These are phyloP conservation scores for Hymenoscyphus linearis DNA, from an alignment of 2,329 filamentous ascomycete genomes.

Conservation along the genomic window DNA sequence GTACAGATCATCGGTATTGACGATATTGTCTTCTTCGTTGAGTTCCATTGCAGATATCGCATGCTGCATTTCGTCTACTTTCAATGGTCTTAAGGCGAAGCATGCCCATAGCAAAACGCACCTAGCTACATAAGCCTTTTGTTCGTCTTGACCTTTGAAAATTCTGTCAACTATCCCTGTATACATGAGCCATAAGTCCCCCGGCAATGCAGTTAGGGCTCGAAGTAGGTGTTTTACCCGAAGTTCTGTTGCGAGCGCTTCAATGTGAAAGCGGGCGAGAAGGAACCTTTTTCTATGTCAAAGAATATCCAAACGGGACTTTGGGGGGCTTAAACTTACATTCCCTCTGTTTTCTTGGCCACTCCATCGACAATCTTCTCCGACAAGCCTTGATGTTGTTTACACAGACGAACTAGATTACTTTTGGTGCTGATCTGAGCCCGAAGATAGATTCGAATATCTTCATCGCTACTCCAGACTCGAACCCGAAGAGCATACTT, in stretches of 20 bases:
- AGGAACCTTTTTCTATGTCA: background rate
- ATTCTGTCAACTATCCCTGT: background rate
- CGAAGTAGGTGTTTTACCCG: background rate
- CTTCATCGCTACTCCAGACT: background rate
- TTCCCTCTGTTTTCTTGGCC: background rate
- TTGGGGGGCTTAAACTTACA: background rate
- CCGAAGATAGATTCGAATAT: background rate
- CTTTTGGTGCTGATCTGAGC: background rate
- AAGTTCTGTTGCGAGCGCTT: background rate
- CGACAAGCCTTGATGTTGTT: background rate
- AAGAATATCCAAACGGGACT: background rate
- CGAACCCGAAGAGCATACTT: background rate
- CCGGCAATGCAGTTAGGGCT: background rate
- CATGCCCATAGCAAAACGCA: background rate
- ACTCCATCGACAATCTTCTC: background rate
- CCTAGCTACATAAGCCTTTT: background rate
- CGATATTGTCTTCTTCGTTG: background rate
- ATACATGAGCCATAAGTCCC: background rate
- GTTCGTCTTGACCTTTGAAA: background rate
- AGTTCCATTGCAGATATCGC: background rate
- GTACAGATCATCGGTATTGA: background rate
- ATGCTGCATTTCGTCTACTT: background rate
- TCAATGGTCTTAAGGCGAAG: background rate
- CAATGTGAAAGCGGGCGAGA: background rate
- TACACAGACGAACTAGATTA: background rate